Evolutionary conservation across 1,139 yeast genomes (phyloP).

Genomic region (Blastobotrys illinoisensis): DNA sequence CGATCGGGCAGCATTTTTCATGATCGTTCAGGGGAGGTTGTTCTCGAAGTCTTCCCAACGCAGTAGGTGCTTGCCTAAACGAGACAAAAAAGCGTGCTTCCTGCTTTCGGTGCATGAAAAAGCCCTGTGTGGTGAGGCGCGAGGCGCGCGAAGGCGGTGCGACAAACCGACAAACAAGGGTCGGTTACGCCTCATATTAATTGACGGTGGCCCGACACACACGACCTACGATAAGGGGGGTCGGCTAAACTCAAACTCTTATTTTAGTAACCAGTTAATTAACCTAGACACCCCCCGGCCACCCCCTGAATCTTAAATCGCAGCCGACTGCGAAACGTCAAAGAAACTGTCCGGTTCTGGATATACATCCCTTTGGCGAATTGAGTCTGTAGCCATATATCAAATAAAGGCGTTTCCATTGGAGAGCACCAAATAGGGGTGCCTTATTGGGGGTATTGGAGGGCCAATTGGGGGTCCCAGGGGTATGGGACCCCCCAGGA

Average conservation of each 20-base stretch:
- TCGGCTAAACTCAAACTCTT: background rate
- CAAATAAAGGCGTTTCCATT: too few relatives aligned
- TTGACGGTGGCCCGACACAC: background rate
- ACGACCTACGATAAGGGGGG: background rate
- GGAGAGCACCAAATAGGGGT: background rate
- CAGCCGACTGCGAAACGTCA: too few relatives aligned
- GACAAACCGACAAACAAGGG: background rate
- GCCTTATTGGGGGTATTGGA: background rate
- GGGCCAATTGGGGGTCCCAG: background rate
- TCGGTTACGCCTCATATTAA: background rate
- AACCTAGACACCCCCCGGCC: background rate
- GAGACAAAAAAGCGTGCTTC: background rate
- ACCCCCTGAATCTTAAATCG: background rate
- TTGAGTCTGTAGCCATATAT: too few relatives aligned
- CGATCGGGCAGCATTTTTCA: too few relatives aligned
- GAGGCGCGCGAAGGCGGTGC: background rate
- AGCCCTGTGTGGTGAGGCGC: background rate
- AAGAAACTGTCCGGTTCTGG: too few relatives aligned
- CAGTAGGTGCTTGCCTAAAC: background rate
- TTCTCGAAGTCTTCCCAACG: background rate
- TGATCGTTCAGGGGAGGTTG: background rate
- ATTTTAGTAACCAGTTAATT: background rate
- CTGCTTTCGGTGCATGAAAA: background rate
- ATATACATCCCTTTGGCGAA: too few relatives aligned
- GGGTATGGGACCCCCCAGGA: background rate